Percentiles rank a stretch among this genome's conserved stretches.
phyloP scores from a whole-genome alignment of 768 basidiomycete species.

The Daedalea quercina region DNA sequence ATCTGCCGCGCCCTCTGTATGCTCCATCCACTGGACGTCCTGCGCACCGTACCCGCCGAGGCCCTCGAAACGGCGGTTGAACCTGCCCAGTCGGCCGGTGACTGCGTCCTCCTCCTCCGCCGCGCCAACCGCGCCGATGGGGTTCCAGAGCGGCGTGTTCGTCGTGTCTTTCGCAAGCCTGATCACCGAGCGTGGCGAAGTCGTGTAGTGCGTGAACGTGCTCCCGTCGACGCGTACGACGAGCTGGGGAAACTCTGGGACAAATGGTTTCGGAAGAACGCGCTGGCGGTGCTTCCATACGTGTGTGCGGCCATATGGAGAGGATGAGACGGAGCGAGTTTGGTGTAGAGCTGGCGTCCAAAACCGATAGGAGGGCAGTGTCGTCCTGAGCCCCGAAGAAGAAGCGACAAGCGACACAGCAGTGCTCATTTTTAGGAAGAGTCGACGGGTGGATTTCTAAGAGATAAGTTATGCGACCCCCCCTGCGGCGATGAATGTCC shows the following conservation, averaged over 20 bases:
- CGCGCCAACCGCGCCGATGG: constrained; percentile 43
- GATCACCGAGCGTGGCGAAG: constrained; percentile 73
- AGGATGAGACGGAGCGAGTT: constrained; percentile 49
- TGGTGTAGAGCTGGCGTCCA: constrained; percentile 6
- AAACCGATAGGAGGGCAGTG: too few species aligned
- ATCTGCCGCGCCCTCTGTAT: constrained; percentile 5
- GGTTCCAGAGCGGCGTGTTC: constrained; percentile 85
- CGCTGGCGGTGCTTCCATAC: constrained; percentile 67
- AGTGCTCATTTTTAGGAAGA: too few species aligned
- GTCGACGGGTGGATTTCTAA: too few species aligned
- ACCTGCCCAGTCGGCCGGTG: constrained; percentile 75
- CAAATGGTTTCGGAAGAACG: constrained; percentile 72
- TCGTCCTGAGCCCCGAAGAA: too few species aligned
- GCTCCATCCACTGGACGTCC: constrained; percentile 11
- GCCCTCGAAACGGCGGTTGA: constrained; percentile 63
- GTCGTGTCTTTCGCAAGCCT: constrained; percentile 82
- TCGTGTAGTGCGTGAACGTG: constrained; percentile 83
- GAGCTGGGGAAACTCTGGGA: constrained; percentile 80
- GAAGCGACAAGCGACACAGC: too few species aligned
- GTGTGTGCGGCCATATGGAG: constrained; percentile 81
- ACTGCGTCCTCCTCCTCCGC: constrained; percentile 50
- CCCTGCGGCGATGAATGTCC: too few species aligned
- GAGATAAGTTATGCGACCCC: too few species aligned
- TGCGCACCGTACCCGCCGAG: constrained; percentile 12
- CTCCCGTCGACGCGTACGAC: constrained; percentile 87